phyloP scores from a whole-genome alignment of 305 asterid species.

The Euphrasia arctica region DNA sequence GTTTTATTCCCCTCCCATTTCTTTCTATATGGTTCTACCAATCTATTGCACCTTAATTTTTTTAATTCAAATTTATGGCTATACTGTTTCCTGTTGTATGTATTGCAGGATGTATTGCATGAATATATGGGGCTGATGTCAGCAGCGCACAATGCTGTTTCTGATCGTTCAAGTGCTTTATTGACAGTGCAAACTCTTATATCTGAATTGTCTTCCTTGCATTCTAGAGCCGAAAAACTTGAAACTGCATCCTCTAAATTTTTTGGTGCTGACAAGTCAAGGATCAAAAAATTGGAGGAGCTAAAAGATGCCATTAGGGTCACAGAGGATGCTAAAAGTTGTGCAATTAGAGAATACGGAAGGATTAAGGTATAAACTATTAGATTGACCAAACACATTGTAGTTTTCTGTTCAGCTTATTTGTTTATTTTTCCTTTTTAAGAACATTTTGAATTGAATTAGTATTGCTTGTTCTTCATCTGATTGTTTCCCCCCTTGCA shows the following conservation, averaged over 20 bases:
- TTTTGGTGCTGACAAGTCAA: constrained; percentile 82
- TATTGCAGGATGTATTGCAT: constrained; percentile 74
- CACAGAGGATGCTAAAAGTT: constrained; percentile 79
- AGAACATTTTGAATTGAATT: constrained; percentile 15
- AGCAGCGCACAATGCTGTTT: constrained; percentile 70
- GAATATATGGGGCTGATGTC: constrained; percentile 90
- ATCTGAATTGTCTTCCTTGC: constrained; percentile 83
- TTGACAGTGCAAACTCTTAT: constrained; percentile 89
- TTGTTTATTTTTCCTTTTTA: not conserved
- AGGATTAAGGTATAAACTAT: constrained; percentile 73
- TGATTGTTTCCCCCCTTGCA: not conserved
- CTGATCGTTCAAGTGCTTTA: constrained; percentile 93
- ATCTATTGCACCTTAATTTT: constrained; percentile 9
- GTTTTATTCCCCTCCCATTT: not conserved
- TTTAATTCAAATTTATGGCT: constrained; percentile 17
- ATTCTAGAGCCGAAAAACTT: constrained; percentile 71
- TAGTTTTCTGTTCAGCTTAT: constrained; percentile 21
- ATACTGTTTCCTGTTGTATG: constrained; percentile 18
- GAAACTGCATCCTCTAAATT: constrained; percentile 70
- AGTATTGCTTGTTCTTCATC: constrained; percentile 17
- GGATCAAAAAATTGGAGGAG: constrained; percentile 66
- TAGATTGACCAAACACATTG: constrained; percentile 9
- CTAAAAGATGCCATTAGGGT: constrained; percentile 69
- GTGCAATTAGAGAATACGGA: constrained; percentile 80
- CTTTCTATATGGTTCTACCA: constrained; percentile 8